Evolutionary conservation across 148 eudicot species (phyloP), one percentile per base, ranked within the genome.

Genomic region (Fallopia convolvulus): DNA sequence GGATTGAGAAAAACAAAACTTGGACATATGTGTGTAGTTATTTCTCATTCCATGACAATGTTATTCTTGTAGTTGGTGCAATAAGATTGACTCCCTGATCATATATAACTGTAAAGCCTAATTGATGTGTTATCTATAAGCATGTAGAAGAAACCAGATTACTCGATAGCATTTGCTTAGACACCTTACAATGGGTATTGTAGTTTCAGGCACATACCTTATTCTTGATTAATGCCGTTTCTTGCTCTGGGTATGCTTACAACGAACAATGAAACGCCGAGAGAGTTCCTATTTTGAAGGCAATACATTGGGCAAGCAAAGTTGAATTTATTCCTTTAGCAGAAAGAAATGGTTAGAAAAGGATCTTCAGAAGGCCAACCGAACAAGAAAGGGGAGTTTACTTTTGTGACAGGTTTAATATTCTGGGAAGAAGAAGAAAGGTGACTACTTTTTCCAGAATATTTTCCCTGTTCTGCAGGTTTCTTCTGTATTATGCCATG

Each of bases 381-480:
- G 72, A 46, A 68, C 44, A 68, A 36, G 72, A 33, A 68, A 68
- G 12, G 44, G 6, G 6, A 65, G 44, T 14, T 68, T 68, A 17
- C 72, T 39, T 68, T 68, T 33, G 44, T 39, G 46, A 14, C 20
- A 68, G 44, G 72, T 68, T 39, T 68, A 39, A n/a, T 68, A 7
- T 68, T 68, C 44, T 39, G 72, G 44, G 21, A 17, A 11, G 39
- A 68, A 20, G 15, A 26, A 26, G 30, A 26, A 26, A 26, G 30
- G 30, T 26, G 30, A 26, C 30, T 26, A 26, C 30, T 26, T 26
- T 26, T 26, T 26, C 30, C 30, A 26, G 30, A 14, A 46, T 15
- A 11, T 36, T 68, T 68, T 68, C 20, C 72, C 72, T 68, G 44
- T 68, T 14, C 20, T 68, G 72, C 72, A 68, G 72, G 72, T 39